Conservation (phyloP, 805 yeast species). For the Ogataea philodendri region DNA sequence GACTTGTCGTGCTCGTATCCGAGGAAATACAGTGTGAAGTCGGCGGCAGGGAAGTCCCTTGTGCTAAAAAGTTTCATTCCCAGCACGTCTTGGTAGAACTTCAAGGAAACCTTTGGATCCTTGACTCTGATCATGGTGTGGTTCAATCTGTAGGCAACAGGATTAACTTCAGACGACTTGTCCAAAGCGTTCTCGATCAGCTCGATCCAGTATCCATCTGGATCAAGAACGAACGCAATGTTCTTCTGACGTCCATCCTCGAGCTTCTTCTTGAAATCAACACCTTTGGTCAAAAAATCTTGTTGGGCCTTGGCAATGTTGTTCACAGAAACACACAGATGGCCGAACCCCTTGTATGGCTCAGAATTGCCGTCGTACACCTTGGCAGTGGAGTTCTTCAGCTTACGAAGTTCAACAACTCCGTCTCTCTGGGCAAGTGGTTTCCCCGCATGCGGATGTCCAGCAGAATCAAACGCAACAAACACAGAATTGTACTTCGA, state of each 20-base stretch:
- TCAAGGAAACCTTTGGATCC: conserved; percentile 73
- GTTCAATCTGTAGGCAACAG: conserved; percentile 56
- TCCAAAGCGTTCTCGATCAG: conserved; percentile 57
- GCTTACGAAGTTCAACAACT: conserved; percentile 75
- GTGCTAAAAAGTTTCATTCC: conserved; percentile 75
- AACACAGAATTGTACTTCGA: conserved; percentile 68
- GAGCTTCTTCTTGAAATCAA: conserved; percentile 75
- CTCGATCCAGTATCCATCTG: conserved; percentile 97
- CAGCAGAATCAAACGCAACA: conserved; percentile 53
- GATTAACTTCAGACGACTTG: conserved; percentile 41
- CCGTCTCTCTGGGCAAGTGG: conserved; percentile 52
- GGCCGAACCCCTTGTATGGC: conserved; percentile 91
- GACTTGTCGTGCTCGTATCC: conserved; percentile 62
- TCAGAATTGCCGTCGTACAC: conserved; percentile 81
- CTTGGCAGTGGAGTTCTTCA: conserved; percentile 62
- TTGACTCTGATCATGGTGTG: conserved; percentile 92
- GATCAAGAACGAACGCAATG: conserved; percentile 93
- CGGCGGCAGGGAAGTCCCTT: conserved; percentile 59
- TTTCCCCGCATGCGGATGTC: conserved; percentile 37
- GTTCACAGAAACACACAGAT: conserved; percentile 83
- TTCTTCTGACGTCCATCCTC: conserved; percentile 89
- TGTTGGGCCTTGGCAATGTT: conserved; percentile 65
- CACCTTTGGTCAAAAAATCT: conserved; percentile 58
- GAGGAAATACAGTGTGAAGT: conserved; percentile 83
- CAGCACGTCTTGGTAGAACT: conserved; percentile 72